phyloP scores from a whole-genome alignment of 1,139 yeast species.

The Suhomyces terraborum region DNA sequence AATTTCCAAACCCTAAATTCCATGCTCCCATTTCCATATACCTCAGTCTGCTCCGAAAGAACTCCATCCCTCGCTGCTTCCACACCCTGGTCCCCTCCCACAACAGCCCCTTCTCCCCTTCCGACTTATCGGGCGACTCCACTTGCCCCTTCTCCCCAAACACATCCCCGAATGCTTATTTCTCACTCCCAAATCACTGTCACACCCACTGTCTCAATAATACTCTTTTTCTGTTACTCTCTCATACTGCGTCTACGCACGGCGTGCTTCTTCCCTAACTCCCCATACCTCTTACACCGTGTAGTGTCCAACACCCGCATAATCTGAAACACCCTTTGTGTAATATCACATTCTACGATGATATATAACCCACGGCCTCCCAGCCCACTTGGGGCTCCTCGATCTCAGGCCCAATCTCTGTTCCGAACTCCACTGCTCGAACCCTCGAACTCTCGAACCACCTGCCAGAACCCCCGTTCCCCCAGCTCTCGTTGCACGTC shows the following conservation, averaged over 20 bases:
- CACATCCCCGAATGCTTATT: neutral
- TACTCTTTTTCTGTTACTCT: neutral
- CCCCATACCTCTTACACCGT: conserved; percentile 8
- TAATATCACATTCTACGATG: conserved; percentile 6
- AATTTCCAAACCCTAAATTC: too few relatives aligned
- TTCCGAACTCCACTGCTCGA: too few relatives aligned
- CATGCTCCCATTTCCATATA: too few relatives aligned
- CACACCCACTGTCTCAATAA: too few relatives aligned
- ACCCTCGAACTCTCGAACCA: too few relatives aligned
- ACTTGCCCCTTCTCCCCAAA: neutral
- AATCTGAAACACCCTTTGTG: conserved; percentile 17
- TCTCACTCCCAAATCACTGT: too few relatives aligned
- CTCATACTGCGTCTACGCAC: neutral
- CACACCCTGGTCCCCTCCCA: neutral
- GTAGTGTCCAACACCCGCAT: conserved; percentile 10
- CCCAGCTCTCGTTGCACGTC: too few relatives aligned
- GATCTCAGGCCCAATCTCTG: conserved; percentile 1
- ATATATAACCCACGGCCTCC: conserved; percentile 8
- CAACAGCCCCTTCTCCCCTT: too few relatives aligned
- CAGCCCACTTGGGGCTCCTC: neutral
- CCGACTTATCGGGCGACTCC: neutral
- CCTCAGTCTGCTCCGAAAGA: too few relatives aligned
- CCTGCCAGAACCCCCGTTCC: too few relatives aligned
- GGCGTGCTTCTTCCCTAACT: conserved; percentile 3
- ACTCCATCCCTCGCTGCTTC: neutral